Evolutionary conservation across 1,139 yeast genomes (phyloP).

Genomic region (Pichia sp.): DNA sequence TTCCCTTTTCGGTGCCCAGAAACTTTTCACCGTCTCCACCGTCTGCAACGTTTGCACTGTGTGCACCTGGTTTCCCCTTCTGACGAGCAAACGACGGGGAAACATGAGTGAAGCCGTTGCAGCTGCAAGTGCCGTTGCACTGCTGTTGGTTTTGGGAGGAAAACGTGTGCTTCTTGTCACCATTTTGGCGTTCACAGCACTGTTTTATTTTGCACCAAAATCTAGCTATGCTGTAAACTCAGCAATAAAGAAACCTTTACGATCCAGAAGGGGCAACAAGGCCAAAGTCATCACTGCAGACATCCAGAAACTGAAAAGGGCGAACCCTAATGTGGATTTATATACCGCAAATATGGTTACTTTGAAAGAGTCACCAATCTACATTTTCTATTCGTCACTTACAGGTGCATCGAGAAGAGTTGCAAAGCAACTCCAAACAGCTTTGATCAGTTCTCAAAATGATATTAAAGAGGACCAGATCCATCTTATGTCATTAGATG

Average conservation of each 20-base stretch:
- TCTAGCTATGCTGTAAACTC: not conserved
- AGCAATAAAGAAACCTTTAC: not conserved
- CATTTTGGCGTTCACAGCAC: constrained; percentile 4
- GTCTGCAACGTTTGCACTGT: too few relatives aligned
- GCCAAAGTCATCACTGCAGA: constrained; percentile 9
- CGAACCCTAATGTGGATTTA: constrained; percentile 9
- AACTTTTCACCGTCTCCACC: too few relatives aligned
- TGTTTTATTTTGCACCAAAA: constrained; percentile 4
- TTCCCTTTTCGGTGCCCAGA: too few relatives aligned
- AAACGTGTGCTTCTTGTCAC: constrained; percentile 3
- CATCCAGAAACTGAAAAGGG: constrained; percentile 6
- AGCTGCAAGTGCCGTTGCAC: constrained; percentile 1
- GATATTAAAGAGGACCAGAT: constrained; percentile 40
- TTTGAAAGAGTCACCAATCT: constrained; percentile 40
- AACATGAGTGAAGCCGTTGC: constrained; percentile 8
- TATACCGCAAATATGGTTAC: constrained; percentile 32
- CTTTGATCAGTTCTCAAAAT: constrained; percentile 22
- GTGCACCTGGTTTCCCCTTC: too few relatives aligned
- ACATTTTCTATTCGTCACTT: constrained; percentile 73
- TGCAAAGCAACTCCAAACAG: constrained; percentile 45
- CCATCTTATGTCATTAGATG: constrained; percentile 57
- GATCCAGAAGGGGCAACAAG: constrained; percentile 5
- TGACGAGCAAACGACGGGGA: too few relatives aligned
- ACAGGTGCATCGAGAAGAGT: constrained; percentile 75
- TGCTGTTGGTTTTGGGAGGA: constrained; percentile 7